Evolutionary conservation across 495 filamentous ascomycete genomes (phyloP), one percentile per base, ranked within the genome.

Genomic region (Aspergillus incahuasiensis): DNA sequence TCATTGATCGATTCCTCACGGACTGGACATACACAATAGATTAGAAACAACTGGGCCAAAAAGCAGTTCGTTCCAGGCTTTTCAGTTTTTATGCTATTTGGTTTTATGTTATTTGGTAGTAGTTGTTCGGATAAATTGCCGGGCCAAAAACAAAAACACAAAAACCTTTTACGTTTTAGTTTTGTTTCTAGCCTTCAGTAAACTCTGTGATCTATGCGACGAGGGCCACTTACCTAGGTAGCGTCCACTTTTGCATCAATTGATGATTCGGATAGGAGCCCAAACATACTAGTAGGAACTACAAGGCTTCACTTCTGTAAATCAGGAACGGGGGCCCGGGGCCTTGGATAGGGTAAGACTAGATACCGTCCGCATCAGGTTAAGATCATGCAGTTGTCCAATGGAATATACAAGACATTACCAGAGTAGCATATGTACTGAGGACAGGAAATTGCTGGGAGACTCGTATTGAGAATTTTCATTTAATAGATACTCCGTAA

Each of bases 51-150:
- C n/a, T n/a, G n/a, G n/a, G n/a, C n/a, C n/a, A n/a, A n/a, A n/a
- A 6, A 4, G 38, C n/a, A 19, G 41, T 22, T 43, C 41, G 12
- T 43, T n/a, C n/a, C n/a, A n/a, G 41, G 15, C 38, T 45, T 5
- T 45, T 28, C 20, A 20, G 35, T 28, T 5, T 9, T 48, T 48
- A 48, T 48, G 32, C 25, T 47, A 25, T 9, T 30, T 30, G 9
- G 28, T 30, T n/a, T n/a, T n/a, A n/a, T n/a, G n/a, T n/a, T n/a
- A n/a, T n/a, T n/a, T n/a, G n/a, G n/a, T 11, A 11, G 32, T 15
- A 48, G 45, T 19, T 30, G 1, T 34, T 53, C 39, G 39, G 40
- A 44, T 20, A 28, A 44, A 40, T 53, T 32, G 22, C 50, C 50
- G 50, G 41, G 9, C 21, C 25, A 3, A 18, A 52, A 32, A 32